Base-by-base conservation (phyloP, 2,329 filamentous ascomycete genomes). In the Trichoderma pleuroti region DNA sequence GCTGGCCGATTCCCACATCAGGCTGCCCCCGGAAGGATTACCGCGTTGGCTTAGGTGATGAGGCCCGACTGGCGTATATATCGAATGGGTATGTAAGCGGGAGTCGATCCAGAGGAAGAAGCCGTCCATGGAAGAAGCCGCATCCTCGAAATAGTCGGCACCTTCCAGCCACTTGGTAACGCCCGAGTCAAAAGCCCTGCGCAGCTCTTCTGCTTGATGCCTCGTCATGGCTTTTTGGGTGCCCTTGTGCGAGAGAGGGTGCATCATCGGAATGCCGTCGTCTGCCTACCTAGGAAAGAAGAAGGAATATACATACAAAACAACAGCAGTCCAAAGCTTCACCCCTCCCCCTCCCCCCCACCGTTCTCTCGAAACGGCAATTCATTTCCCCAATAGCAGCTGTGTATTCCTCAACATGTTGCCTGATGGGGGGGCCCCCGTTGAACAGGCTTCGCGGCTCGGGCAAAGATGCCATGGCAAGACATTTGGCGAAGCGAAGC, bases 381-480 rank as follows among this genome's bases (percentile, higher is more conserved):
- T 24, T 26, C 7, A 32, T 26, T 39, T 18, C 14, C 32, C 57
- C 12, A 49, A 49, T 24, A 7, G 46, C 21, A 52, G 5, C 16
- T 26, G 16, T 39, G 7, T 61, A 26, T 26, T 61, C 30, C 32
- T 60, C 30, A 36, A 16, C 57, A 60, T 60, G n/a, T 60, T 60
- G 5, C 57, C 30, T 9, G n/a, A 60, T 60, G 57, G 32, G 8
- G 57, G 57, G 57, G 11, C 57, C 30, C 57, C 30, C 57, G 18
- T 60, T 36, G 57, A 18, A 26, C 18, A 61, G 16, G 12, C 57
- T 39, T 39, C 21, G n/a, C 57, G 32, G n/a, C 18, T 24, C 57
- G 57, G 57, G 32, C 57, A 61, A 61, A 61, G 57, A 26, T 61
- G 57, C 57, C 57, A 36, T 39, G 57, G 16, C n/a, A 39, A 28